These are phyloP conservation scores for Boletus rex-veris DNA, from an alignment of 768 basidiomycete species.

Conservation along the genomic window DNA sequence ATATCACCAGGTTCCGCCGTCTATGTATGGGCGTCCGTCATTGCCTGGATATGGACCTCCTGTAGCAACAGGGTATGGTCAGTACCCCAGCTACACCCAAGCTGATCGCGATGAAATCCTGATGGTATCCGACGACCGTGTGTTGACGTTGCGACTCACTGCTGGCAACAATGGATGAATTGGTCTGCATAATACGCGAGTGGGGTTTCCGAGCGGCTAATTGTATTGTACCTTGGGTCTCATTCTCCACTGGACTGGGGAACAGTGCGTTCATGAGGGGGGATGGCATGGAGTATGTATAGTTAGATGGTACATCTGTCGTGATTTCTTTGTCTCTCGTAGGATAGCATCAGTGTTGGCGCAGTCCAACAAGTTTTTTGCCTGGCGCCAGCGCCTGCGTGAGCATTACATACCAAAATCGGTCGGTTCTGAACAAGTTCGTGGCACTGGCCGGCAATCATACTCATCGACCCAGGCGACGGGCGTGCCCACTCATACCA, in stretches of 20 bases:
- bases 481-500: no score
- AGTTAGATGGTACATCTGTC: constrained; percentile 28
- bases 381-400: no score
- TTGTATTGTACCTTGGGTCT: constrained; percentile 10
- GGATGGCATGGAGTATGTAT: constrained; percentile 17
- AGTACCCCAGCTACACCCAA: constrained; percentile 45
- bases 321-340: constrained; percentile 19
- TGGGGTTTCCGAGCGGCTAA: not conserved
- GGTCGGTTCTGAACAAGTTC: no score
- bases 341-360: not conserved
- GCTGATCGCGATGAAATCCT: constrained; percentile 79
- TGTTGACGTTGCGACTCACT: constrained; percentile 63
- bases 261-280: constrained; percentile 3
- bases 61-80: constrained; percentile 33
- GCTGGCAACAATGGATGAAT: constrained; percentile 20
- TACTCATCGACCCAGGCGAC: no score
- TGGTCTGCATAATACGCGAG: not conserved
- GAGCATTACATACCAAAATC: no score
- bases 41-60: constrained; percentile 27
- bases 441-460: no score
- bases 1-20: constrained; percentile 30
- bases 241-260: constrained; percentile 16
- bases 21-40: constrained; percentile 26
- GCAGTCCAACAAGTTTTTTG: not conserved
- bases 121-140: constrained; percentile 85